Evolutionary conservation across 208 protist genomes (phyloP).

Genomic region (Vickermania spadyakhi): DNA sequence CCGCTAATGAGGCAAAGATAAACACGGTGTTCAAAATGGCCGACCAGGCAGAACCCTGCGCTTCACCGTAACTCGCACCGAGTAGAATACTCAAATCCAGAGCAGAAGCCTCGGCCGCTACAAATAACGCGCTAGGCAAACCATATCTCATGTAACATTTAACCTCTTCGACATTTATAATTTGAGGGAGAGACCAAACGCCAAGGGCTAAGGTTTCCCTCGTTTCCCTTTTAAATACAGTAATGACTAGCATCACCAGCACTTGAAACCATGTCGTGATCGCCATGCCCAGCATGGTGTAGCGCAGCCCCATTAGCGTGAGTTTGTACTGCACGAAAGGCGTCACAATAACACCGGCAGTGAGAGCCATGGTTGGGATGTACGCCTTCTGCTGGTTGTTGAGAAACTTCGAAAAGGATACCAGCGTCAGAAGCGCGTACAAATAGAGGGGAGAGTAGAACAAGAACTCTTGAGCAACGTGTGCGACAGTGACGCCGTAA

Average conservation of each 20-base stretch:
- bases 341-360: conserved; percentile 51
- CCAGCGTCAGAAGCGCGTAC: conserved; percentile 49
- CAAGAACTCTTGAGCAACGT: conserved; percentile 51
- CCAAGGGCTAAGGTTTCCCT: conserved; percentile 47
- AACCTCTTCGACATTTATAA: conserved; percentile 44
- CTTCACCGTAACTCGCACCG: conserved; percentile 44
- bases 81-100: conserved; percentile 74
- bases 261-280: conserved; percentile 78
- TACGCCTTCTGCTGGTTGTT: conserved; percentile 81
- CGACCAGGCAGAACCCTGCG: conserved; percentile 65
- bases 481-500: conserved; percentile 38
- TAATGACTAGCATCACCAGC: conserved; percentile 40
- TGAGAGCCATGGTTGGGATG: conserved; percentile 67
- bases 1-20: conserved; percentile 57
- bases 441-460: conserved; percentile 53
- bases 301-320: conserved; percentile 63
- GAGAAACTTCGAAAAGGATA: conserved; percentile 73
- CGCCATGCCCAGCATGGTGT: conserved; percentile 80
- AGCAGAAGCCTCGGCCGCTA: conserved; percentile 72
- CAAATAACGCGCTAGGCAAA: conserved; percentile 78
- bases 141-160: conserved; percentile 68
- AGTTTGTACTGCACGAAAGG: conserved; percentile 57
- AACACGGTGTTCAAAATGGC: conserved; percentile 76
- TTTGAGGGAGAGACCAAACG: conserved; percentile 39
- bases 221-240: conserved; percentile 46